phyloP scores from a whole-genome alignment of 345 rosid species.

The Reutealis trisperma region DNA sequence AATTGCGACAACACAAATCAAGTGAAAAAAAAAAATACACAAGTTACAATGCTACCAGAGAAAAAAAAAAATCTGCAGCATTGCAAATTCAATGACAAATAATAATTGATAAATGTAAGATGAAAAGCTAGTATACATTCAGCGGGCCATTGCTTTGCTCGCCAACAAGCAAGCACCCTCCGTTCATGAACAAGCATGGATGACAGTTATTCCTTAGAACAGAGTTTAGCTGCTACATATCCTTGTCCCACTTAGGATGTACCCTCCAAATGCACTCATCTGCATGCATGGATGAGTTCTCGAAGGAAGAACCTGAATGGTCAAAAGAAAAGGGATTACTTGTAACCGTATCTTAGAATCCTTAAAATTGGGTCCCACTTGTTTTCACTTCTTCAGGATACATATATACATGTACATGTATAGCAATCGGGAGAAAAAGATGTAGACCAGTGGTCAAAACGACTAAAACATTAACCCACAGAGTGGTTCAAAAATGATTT shows the following conservation, averaged over 20 bases:
- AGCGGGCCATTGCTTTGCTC: neutral
- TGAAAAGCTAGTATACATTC: neutral
- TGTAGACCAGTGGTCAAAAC: neutral
- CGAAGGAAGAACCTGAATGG: constrained; percentile 75
- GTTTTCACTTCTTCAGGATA: too few species aligned
- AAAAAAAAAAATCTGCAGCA: neutral
- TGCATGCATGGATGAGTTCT: constrained; percentile 96
- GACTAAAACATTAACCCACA: neutral
- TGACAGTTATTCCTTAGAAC: neutral
- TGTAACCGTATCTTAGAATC: too few species aligned
- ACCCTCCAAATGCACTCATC: constrained; percentile 85
- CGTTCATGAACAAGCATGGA: neutral
- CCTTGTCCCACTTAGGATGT: constrained; percentile 78
- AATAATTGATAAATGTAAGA: neutral
- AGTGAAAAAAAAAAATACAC: neutral
- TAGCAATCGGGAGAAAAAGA: too few species aligned
- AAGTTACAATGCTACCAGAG: neutral
- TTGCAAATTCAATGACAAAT: neutral
- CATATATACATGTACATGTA: too few species aligned
- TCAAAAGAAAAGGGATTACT: neutral
- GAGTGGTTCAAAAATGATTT: neutral
- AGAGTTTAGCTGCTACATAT: constrained; percentile 35
- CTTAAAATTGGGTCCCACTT: too few species aligned
- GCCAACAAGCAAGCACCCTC: neutral
- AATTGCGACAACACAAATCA: neutral